Evolutionary conservation across 2,329 filamentous ascomycete species (phyloP).

Genomic region (Elsinoe necatrix): DNA sequence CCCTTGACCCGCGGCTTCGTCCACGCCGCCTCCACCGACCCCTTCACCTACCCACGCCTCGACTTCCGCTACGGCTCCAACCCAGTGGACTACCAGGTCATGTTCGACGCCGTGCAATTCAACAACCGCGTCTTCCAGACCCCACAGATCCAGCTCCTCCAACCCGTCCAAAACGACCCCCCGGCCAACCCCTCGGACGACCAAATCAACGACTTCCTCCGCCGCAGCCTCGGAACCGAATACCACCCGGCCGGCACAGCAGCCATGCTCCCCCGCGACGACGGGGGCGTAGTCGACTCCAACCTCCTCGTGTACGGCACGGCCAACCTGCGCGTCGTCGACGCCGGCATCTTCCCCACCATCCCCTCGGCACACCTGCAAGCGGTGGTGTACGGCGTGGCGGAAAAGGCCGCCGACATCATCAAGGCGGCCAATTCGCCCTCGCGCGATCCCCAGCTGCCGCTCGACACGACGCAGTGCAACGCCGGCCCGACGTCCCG

Average conservation of each 20-base stretch:
- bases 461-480: constrained; percentile 17
- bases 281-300: constrained; percentile 42
- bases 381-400: constrained; percentile 20
- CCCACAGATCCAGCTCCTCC: constrained; percentile 21
- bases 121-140: constrained; percentile 25
- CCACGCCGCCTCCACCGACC: constrained; percentile 30
- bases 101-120: constrained; percentile 24
- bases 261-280: constrained; percentile 38
- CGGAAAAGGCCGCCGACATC: constrained; percentile 22
- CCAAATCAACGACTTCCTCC: constrained; percentile 24
- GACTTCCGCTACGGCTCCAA: constrained; percentile 39
- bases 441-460: not conserved
- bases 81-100: constrained; percentile 30
- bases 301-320: constrained; percentile 35
- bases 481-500: constrained; percentile 12
- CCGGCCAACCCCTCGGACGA: constrained; percentile 24
- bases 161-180: constrained; percentile 24
- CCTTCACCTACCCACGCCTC: constrained; percentile 33
- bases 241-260: constrained; percentile 44
- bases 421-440: constrained; percentile 18
- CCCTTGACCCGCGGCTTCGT: constrained; percentile 38
- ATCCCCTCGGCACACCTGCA: constrained; percentile 27
- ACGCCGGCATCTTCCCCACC: constrained; percentile 36
- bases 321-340: constrained; percentile 36
- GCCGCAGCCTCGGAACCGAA: constrained; percentile 32